These are phyloP conservation scores for Heliamphora exappendiculata DNA, from an alignment of 148 eudicot genomes.

Conservation along the genomic window DNA sequence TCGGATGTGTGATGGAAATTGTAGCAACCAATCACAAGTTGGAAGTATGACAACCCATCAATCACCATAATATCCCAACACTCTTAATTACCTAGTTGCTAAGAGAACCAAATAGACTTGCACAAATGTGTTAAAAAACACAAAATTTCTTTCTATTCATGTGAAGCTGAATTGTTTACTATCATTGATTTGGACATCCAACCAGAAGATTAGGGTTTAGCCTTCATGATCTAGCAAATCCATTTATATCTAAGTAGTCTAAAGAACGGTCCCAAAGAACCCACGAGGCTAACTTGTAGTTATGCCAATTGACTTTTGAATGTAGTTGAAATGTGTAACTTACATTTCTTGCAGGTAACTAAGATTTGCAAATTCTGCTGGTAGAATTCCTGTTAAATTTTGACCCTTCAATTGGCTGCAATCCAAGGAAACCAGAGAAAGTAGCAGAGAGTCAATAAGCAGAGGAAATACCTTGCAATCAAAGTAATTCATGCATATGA, in stretches of 20 bases:
- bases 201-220: background rate
- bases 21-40: background rate
- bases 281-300: background rate
- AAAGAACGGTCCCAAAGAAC: background rate
- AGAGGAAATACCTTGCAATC: background rate
- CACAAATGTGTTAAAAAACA: background rate
- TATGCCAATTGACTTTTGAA: background rate
- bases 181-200: background rate
- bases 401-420: constrained; percentile 62
- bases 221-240: background rate
- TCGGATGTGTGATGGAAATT: background rate
- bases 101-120: background rate
- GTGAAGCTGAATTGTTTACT: background rate
- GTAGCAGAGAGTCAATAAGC: background rate
- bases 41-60: background rate
- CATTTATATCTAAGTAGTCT: background rate
- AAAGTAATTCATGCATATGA: background rate
- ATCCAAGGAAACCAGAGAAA: background rate
- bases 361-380: constrained; percentile 51
- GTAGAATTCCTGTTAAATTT: constrained; percentile 62
- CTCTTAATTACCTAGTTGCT: background rate
- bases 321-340: constrained; percentile 17
- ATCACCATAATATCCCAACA: background rate
- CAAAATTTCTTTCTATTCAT: background rate
- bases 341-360: constrained; percentile 49